Base-by-base conservation (phyloP, 352 stramenopile genomes). In the Phytophthora megakarya region DNA sequence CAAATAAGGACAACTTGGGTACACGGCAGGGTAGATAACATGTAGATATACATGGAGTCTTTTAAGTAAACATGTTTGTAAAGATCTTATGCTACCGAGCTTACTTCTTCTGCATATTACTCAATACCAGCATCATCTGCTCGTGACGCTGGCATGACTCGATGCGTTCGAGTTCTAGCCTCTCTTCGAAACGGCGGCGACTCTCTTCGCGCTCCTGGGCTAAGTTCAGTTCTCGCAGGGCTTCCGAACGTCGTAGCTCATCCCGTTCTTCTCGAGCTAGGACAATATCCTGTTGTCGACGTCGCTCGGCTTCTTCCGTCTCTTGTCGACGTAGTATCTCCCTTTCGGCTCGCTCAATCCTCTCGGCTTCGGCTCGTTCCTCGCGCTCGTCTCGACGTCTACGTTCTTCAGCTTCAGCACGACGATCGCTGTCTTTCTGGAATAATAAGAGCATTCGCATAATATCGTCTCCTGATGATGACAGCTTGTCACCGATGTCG, bases 121-220 rank as follows among this genome's bases (percentile, higher is more conserved):
- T 19, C 1, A 65, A 30, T 16, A 59, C 3, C 11, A 65, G 15
- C 57, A 53, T 49, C 38, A 65, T 58, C 11, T 58, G 13, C 2
- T 65, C 46, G 22, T 65, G 57, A 5, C 57, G 32, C 0, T 59
- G 44, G 18, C 42, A 21, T 0, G 25, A 19, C 5, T 59, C 47
- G 12, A 3, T 19, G 4, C 57, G 38, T 3, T 66, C 58, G 2
- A 40, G 16, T 2, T 21, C 47, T 1, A 60, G 42, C 1, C 40
- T 19, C 15, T 51, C 30, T 18, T 60, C 48, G 23, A 21, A 45
- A 0, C 26, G 46, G 3, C 46, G 25, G 5, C 22, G 26, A 8
- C 30, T 60, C 15, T 65, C 57, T 18, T 65, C 47, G 5, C 13
- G 15, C 21, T 65, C 47, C 21, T n/a, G 18, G 3, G 51, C 38